phyloP scores from a whole-genome alignment of 148 eudicot species.

The Arctostaphylos glauca region DNA sequence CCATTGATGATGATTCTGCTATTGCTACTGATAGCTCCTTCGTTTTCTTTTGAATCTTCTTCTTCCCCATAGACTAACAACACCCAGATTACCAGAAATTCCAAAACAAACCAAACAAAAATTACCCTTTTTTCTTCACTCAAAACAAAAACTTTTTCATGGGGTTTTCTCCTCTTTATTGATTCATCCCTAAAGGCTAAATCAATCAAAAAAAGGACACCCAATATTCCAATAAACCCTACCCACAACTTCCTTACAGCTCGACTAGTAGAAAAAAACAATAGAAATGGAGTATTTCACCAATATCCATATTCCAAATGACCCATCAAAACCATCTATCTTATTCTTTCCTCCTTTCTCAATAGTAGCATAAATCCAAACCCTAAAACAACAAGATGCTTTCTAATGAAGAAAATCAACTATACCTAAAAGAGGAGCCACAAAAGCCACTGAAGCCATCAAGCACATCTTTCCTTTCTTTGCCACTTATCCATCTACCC shows the following conservation, averaged over 20 bases:
- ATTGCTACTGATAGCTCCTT: conserved; percentile 36
- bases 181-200: background rate
- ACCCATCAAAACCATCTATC: background rate
- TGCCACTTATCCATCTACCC: conserved; percentile 7
- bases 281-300: background rate
- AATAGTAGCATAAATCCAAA: background rate
- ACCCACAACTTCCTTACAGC: background rate
- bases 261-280: background rate
- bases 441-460: background rate
- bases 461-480: conserved; percentile 14
- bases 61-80: conserved; percentile 36
- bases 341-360: background rate
- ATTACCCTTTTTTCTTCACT: background rate
- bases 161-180: background rate
- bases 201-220: background rate
- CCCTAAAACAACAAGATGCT: background rate
- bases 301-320: background rate
- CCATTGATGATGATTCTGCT: conserved; percentile 38
- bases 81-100: conserved; percentile 2
- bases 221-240: conserved; percentile 1
- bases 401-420: background rate
- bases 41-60: conserved; percentile 34
- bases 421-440: background rate
- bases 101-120: too few relatives aligned
- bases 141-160: background rate